These are phyloP conservation scores for Cladosporium sp. DNA, from an alignment of 2,329 filamentous ascomycete genomes.

Conservation along the genomic window DNA sequence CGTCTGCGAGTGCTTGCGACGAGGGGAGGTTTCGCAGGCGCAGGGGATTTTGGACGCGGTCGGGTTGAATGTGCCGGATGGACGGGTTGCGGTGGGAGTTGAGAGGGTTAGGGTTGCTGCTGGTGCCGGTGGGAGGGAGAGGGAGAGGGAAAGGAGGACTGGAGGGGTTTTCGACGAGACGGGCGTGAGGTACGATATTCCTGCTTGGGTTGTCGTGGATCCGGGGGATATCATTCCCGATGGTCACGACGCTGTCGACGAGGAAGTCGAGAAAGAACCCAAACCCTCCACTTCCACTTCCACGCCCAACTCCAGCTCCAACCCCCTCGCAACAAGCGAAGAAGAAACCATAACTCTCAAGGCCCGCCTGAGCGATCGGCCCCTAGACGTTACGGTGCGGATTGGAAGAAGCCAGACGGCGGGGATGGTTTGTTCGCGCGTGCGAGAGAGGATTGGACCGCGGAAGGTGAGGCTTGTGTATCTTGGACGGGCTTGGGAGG, in stretches of 20 bases:
- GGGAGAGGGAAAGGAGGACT: slow-evolving; percentile 19
- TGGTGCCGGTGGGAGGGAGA: slow-evolving; percentile 4
- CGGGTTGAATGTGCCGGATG: slow-evolving; percentile 48
- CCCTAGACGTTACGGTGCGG: slow-evolving; percentile 34
- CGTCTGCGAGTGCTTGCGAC: slow-evolving; percentile 63
- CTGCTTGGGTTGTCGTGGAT: slow-evolving; percentile 42
- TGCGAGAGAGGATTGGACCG: slow-evolving; percentile 57
- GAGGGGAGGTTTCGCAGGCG: slow-evolving; percentile 48
- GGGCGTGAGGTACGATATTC: slow-evolving; percentile 40
- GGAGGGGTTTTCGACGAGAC: slow-evolving; percentile 41
- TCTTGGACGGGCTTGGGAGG: slow-evolving; percentile 73
- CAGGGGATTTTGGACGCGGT: slow-evolving; percentile 76
- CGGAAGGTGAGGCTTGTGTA: slow-evolving; percentile 69
- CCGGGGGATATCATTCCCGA: slow-evolving; percentile 34
- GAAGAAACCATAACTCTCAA: slow-evolving; percentile 27
- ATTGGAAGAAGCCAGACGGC: slow-evolving; percentile 51
- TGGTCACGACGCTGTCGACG: too few relatives aligned
- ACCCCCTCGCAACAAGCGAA: slow-evolving; percentile 13
- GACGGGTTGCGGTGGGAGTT: slow-evolving; percentile 25
- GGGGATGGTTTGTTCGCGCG: slow-evolving; percentile 55
- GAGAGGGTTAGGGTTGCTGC: too few relatives aligned
- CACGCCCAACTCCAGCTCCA: too few relatives aligned
- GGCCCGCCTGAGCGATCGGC: slow-evolving; percentile 35
- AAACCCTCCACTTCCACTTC: too few relatives aligned
- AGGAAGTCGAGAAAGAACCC: slow-evolving; percentile 24